Evolutionary conservation across 805 yeast genomes (phyloP), one percentile per base, ranked within the genome.

Genomic region (Pichia paraexigua): DNA sequence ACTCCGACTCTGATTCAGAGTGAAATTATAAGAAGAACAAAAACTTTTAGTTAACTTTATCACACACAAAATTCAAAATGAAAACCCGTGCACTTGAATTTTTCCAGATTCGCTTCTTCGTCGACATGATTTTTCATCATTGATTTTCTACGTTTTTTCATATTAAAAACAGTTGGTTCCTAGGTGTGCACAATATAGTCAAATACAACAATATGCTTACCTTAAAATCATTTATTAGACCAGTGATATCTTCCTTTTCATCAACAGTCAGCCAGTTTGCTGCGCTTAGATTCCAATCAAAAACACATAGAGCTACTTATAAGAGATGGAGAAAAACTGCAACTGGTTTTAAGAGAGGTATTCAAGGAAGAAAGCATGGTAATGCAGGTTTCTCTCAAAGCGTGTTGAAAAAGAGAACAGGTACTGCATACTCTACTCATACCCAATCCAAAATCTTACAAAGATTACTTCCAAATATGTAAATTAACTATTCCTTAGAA

Each of bases 301-400:
- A 89, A 67, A 82, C 96, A 3, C 94, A 88, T 64, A 83, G 88
- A 63, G 88, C 95, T 25, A 84, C 95, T 7, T 90, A 90, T 46
- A 88, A 86, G 65, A 79, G 97, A 70, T 87, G 94, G 82, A 78
- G 85, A 65, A 82, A 81, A 61, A 84, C 86, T 5, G 88, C 86
- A 2, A 78, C 80, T n/a, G 83, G 73, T 21, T 76, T 74, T 68
- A 78, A 82, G 59, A 72, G 88, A 63, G 91, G 77, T 56, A 80
- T 82, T 60, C 85, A 95, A 21, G 95, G 96, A 12, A 80, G 96
- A 71, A 85, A 87, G 58, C 97, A 91, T 66, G 97, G 97, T 47
- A 91, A 91, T 63, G 87, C 90, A 1, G 91, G 96, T 22, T 91
- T 94, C 85, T 77, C 90, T 32, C 71, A 78, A 41, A 75, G 82